These are phyloP conservation scores for Raphanus sativus DNA, from an alignment of 345 rosid species.

Conservation along the genomic window DNA sequence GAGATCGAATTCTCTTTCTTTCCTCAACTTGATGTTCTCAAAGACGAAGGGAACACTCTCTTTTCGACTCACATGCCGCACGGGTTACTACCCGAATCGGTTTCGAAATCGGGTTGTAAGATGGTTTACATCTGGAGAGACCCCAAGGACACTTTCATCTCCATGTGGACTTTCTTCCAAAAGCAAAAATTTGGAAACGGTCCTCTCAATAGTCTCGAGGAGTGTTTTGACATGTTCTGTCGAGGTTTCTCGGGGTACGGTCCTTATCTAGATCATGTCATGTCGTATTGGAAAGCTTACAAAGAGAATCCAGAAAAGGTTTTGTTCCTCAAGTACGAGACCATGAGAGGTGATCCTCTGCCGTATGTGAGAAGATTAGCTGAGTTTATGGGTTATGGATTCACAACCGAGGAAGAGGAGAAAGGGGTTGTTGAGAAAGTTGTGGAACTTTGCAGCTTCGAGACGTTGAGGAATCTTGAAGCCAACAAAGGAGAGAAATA, in stretches of 20 bases:
- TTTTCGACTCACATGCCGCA: conserved; percentile 22
- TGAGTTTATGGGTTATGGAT: background rate
- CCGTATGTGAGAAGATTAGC: background rate
- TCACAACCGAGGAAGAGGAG: background rate
- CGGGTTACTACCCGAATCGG: background rate
- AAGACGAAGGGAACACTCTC: conserved; percentile 15
- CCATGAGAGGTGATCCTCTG: background rate
- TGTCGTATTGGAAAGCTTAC: background rate
- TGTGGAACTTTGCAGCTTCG: background rate
- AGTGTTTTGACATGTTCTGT: background rate
- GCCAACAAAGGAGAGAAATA: conserved; percentile 1
- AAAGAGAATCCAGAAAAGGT: background rate
- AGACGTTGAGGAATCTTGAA: background rate
- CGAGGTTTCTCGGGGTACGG: background rate
- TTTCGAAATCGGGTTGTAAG: conserved; percentile 2
- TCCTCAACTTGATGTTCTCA: conserved; percentile 5
- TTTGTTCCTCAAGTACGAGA: background rate
- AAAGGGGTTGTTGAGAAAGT: background rate
- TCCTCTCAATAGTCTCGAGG: background rate
- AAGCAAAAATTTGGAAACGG: background rate
- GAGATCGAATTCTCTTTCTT: conserved; percentile 2
- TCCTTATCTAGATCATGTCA: background rate
- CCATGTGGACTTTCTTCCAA: conserved; percentile 8
- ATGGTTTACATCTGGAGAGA: conserved; percentile 34
- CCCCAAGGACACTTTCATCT: conserved; percentile 30